Percentiles rank a stretch among this genome's conserved stretches.
phyloP scores from a whole-genome alignment of 495 filamentous ascomycete genomes.

The Xylaria intraflava region DNA sequence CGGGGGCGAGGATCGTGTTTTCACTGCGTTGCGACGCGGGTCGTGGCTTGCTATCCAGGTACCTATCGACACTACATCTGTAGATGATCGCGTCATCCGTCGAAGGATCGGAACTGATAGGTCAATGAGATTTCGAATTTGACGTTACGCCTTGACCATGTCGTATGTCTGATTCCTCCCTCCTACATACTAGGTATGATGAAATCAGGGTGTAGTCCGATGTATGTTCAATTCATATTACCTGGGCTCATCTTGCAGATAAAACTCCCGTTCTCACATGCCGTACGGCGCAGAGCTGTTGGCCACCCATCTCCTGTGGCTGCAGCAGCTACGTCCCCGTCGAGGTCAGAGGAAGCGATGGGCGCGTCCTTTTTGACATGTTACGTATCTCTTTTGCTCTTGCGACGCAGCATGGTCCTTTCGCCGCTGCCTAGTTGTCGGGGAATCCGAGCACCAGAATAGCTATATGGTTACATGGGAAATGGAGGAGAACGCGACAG shows the following conservation, averaged over 20 bases:
- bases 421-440: conserved; percentile 4
- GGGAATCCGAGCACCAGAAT: background rate
- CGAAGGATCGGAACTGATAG: background rate
- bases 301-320: background rate
- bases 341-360: background rate
- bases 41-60: background rate
- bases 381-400: conserved; percentile 3
- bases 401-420: conserved; percentile 1
- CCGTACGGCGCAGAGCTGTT: background rate
- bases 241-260: background rate
- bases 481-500: background rate
- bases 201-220: no score
- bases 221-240: no score
- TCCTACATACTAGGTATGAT: no score
- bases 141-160: no score
- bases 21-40: background rate
- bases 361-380: background rate
- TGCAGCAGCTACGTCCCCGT: background rate
- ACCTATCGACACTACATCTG: background rate
- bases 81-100: background rate
- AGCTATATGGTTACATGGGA: background rate
- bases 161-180: no score
- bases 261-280: background rate
- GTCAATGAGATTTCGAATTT: no score
- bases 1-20: background rate